These are phyloP conservation scores for Albifimbria verrucaria DNA, from an alignment of 2,329 filamentous ascomycete species.

Conservation along the genomic window DNA sequence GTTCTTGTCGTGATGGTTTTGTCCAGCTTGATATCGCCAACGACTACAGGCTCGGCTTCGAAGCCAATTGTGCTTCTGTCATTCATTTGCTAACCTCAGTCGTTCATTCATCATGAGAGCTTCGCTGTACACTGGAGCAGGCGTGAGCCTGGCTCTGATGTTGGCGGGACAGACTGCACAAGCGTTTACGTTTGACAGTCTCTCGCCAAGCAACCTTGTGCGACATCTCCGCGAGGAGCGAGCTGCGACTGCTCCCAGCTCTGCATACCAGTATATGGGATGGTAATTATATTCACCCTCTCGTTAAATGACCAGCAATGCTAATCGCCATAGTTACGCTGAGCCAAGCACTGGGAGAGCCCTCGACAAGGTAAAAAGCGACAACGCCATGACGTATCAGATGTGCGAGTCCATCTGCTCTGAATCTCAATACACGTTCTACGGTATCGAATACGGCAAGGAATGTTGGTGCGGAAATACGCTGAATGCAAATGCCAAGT, in stretches of 20 bases:
- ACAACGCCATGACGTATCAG: neutral
- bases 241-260: neutral
- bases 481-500: neutral
- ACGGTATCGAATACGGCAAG: slow-evolving; percentile 3
- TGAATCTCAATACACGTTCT: neutral
- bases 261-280: neutral
- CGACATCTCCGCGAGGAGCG: too few species aligned
- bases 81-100: too few species aligned
- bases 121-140: neutral
- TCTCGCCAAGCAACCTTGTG: too few species aligned
- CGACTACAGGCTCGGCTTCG: too few species aligned
- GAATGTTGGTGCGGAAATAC: neutral
- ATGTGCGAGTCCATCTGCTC: neutral
- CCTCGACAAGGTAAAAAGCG: neutral
- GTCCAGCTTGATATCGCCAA: too few species aligned
- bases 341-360: neutral
- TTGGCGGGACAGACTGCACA: too few species aligned
- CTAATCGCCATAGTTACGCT: neutral
- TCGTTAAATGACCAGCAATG: neutral
- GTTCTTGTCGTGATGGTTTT: too few species aligned
- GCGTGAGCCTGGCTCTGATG: neutral
- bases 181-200: too few species aligned
- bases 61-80: too few species aligned
- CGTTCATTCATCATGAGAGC: neutral
- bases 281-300: too few species aligned